Evolutionary conservation across 306 rosid species (phyloP).

Genomic region (Cicer chorassanicum): DNA sequence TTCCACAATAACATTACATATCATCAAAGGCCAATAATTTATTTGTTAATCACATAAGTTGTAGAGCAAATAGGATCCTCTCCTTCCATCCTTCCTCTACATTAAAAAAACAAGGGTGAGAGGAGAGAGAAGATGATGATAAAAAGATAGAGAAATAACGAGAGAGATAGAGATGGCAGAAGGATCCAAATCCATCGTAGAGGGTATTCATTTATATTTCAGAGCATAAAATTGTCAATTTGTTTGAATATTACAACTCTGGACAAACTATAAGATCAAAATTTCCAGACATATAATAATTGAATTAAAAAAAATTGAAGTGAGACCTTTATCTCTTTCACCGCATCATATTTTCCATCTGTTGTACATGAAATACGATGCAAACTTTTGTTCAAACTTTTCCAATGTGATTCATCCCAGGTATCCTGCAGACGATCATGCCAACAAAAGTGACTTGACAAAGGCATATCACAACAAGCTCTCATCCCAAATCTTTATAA

Average conservation of each 20-base stretch:
- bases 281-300: background rate
- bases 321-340: conserved; percentile 69
- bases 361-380: conserved; percentile 79
- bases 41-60: background rate
- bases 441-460: conserved; percentile 41
- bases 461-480: conserved; percentile 31
- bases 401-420: conserved; percentile 80
- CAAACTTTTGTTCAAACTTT: conserved; percentile 74
- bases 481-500: conserved; percentile 33
- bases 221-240: background rate
- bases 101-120: background rate
- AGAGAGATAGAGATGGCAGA: background rate
- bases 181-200: background rate
- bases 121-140: background rate
- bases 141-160: background rate
- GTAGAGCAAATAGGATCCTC: background rate
- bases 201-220: background rate
- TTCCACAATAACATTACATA: too few species aligned
- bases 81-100: background rate
- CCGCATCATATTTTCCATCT: conserved; percentile 82
- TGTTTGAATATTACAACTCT: conserved; percentile 7
- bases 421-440: conserved; percentile 67
- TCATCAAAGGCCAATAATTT: background rate
- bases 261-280: conserved; percentile 22
- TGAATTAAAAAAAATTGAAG: conserved; percentile 8